A percentile compares a stretch with the other conserved stretches of the same genome.
These are phyloP conservation scores for Crataegus laevigata DNA, from an alignment of 306 rosid genomes.

Conservation along the genomic window DNA sequence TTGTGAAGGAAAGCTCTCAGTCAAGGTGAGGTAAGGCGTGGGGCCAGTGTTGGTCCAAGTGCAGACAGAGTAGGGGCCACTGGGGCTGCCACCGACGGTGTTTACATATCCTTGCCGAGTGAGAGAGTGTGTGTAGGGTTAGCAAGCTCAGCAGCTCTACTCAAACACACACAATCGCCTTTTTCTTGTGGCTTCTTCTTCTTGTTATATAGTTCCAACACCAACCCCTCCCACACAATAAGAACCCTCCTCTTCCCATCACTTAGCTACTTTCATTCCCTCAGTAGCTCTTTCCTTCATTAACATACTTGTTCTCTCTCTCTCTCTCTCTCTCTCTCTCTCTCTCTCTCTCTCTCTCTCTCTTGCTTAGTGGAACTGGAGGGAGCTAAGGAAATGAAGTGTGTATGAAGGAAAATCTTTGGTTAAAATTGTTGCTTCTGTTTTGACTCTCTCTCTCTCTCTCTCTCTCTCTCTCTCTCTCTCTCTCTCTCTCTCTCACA, in stretches of 20 bases:
- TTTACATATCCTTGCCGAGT: background rate
- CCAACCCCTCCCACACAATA: conserved; percentile 18
- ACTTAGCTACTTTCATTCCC: background rate
- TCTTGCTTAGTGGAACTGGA: background rate
- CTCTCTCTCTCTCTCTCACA: background rate
- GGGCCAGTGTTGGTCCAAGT: conserved; percentile 25
- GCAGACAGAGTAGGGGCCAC: conserved; percentile 38
- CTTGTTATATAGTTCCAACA: conserved; percentile 39
- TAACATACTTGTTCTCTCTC: background rate
- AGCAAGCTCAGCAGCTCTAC: conserved; percentile 12
- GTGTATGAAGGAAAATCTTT: background rate
- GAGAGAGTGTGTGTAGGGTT: background rate
- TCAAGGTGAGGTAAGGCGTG: conserved; percentile 30
- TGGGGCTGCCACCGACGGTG: conserved; percentile 46
- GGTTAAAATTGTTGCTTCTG: background rate
- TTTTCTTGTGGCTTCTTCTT: too few relatives aligned
- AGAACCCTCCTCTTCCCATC: conserved; percentile 3
- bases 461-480: background rate
- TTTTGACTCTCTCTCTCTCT: background rate
- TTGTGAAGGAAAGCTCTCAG: conserved; percentile 3
- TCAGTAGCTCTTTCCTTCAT: background rate
- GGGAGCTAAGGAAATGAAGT: background rate
- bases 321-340: background rate
- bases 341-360: background rate
- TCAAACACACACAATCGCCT: conserved; percentile 25